Evolutionary conservation across 768 basidiomycete genomes (phyloP), one percentile per base, ranked within the genome.

Genomic region (Lactarius sp.): DNA sequence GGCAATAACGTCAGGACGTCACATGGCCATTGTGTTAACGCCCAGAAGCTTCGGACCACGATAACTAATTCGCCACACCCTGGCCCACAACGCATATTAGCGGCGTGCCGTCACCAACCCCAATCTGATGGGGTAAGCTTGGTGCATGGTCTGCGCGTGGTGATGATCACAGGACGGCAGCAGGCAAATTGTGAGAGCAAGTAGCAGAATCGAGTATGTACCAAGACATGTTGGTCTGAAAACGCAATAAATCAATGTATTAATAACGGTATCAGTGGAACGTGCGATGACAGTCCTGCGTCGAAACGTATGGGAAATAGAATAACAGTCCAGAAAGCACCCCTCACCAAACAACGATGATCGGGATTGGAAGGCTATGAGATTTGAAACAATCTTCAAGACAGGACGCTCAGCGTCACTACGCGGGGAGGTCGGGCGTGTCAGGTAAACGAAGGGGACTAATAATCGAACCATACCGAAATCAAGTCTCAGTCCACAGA

Each of bases 401-500:
- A 50, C 20, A 49, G 55, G 47, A 60, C 49, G 64, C 59, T 51
- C 53, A 55, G 47, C 63, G 50, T 39, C 52, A 8, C 64, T 60
- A 37, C 10, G 13, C 6, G 13, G 8, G 16, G 22, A 33, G 14
- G 36, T 56, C 20, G 52, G 54, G 53, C 6, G 14, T 52, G 22
- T 27, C 34, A 18, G 49, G n/a, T 27, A 39, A 56, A 56, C 13
- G 53, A 51, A 20, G 44, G 14, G 33, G 49, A n/a, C 7, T 36
- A 18, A 60, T 51, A 6, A 36, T 14, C 31, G n/a, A 46, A 16
- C 56, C 59, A 4, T 18, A 60, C 53, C 49, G 14, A 36, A 59
- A 27, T 66, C 56, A 66, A 44, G 65, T 58, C 47, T 68, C 67
- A 20, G 61, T 68, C 85, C 85, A 86, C 67, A 86, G 77, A 69